Base-by-base conservation (phyloP, 176 grass and related monocot genomes). In the Chloris gayana region DNA sequence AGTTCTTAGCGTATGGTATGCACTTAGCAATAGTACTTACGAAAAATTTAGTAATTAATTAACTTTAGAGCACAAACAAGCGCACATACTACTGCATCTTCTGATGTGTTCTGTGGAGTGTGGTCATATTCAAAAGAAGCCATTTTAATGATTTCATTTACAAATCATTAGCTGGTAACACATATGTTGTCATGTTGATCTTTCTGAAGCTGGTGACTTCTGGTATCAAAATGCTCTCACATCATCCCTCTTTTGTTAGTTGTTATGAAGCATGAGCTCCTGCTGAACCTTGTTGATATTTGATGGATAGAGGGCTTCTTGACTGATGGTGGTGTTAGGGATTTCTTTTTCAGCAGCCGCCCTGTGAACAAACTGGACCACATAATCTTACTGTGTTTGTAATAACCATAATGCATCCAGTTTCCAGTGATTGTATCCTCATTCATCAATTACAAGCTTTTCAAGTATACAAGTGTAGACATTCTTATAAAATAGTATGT, bases 321-420 rank as follows among this genome's bases (percentile, higher is more conserved):
- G 6, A 70, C 7, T 69, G 75, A 69, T 83, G 26, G 19, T 82
- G 29, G 34, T 12, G 13, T 27, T 27, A 29, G 22, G 9, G 6
- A 17, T 33, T 77, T 77, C 56, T 77, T 72, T 60, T 78, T 33
- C 19, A 45, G 46, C 26, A 86, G 17, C 46, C 80, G 46, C 22
- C 44, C 69, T 75, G 41, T 70, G 76, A 59, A 60, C 72, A 27
- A 47, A 72, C 13, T 74, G 80, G 46, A 63, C 39, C 22, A 61
- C 15, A 76, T 9, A 81, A 82, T 64, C 10, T 75, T 64, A 39
- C 35, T 39, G 6, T 47, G 47, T 58, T 67, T 39, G 17, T 47
- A 81, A 37, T 63, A 30, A 44, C 69, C 64, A 34, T 62, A 2
- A 39, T 33, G 15, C 60, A 79, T 39, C n/a, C 11, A 12, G 29